Percentiles rank a stretch among this genome's conserved stretches.
Conservation (phyloP, 2,329 filamentous ascomycete species). For the Penicillium freii region DNA sequence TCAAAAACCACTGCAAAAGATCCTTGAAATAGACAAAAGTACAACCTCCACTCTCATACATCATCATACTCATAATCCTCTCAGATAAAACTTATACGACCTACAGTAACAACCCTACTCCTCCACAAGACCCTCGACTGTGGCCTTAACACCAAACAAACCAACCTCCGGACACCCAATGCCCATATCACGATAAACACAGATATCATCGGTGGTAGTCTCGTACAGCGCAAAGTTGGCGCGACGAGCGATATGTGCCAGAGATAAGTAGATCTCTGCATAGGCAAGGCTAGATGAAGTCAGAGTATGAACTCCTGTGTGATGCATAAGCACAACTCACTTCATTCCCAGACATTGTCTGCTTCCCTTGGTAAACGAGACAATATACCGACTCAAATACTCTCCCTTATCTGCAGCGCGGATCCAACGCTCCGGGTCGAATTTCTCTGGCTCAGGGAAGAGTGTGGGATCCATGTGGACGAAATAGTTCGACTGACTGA, state of each 20-base stretch:
- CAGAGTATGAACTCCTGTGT: neutral
- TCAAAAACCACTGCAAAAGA: neutral
- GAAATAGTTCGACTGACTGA: conserved; percentile 27
- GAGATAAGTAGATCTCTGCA: conserved; percentile 22
- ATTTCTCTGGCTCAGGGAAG: conserved; percentile 21
- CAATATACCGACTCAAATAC: conserved; percentile 20
- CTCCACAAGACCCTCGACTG: conserved; percentile 12
- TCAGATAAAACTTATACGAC: neutral
- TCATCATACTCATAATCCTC: neutral
- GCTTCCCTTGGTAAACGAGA: conserved; percentile 24
- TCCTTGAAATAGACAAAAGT: neutral
- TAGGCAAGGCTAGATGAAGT: conserved; percentile 19
- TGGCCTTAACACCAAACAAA: conserved; percentile 19
- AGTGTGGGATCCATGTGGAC: conserved; percentile 24
- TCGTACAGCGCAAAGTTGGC: conserved; percentile 18
- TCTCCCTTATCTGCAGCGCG: conserved; percentile 15
- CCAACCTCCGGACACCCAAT: conserved; percentile 16
- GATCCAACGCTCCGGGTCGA: conserved; percentile 23
- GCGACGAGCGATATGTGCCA: conserved; percentile 22
- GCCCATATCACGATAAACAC: conserved; percentile 21
- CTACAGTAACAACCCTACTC: conserved; percentile 5
- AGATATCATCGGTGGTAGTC: conserved; percentile 18
- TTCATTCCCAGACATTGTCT: conserved; percentile 26
- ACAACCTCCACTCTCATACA: neutral
- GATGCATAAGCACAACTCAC: conserved; percentile 8